A percentile compares a stretch with the other conserved stretches of the same genome.
phyloP scores from a whole-genome alignment of 495 filamentous ascomycete species.

The Apodospora peruviana region DNA sequence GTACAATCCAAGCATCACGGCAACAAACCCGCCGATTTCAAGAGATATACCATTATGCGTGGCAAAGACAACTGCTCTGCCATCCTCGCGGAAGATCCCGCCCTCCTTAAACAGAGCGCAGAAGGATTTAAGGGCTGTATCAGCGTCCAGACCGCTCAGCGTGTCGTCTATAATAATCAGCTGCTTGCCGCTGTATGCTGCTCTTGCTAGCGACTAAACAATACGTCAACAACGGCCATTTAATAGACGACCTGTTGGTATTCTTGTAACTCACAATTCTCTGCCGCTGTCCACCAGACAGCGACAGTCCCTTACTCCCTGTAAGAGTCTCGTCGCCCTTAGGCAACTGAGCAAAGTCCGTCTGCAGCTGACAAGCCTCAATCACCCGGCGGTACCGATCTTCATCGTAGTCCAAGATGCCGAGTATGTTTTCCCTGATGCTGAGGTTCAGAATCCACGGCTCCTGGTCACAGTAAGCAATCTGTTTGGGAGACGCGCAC shows the following conservation, averaged over 20 bases:
- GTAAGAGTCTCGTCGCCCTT: slow-evolving; percentile 57
- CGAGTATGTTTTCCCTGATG: slow-evolving; percentile 42
- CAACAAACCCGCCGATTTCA: slow-evolving; percentile 1
- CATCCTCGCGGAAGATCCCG: slow-evolving; percentile 45
- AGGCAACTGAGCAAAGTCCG: slow-evolving; percentile 56
- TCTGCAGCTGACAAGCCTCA: slow-evolving; percentile 55
- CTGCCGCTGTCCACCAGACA: slow-evolving; percentile 64
- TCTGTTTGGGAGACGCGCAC: neutral
- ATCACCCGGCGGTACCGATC: slow-evolving; percentile 46
- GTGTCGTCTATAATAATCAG: slow-evolving; percentile 21
- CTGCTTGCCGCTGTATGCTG: slow-evolving; percentile 15
- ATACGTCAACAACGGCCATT: neutral
- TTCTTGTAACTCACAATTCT: slow-evolving; percentile 38
- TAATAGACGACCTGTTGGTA: no score
- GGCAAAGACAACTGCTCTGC: slow-evolving; percentile 48
- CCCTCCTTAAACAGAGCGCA: slow-evolving; percentile 50
- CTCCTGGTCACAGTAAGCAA: neutral
- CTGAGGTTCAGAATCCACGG: neutral
- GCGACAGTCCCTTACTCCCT: slow-evolving; percentile 56
- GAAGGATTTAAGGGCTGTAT: slow-evolving; percentile 4
- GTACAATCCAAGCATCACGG: no score
- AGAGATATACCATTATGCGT: slow-evolving; percentile 20
- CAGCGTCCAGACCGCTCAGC: slow-evolving; percentile 51
- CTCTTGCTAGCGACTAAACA: slow-evolving; percentile 17
- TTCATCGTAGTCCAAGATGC: slow-evolving; percentile 26